Conservation (phyloP, 345 rosid species). For the Syzygium aromaticum region DNA sequence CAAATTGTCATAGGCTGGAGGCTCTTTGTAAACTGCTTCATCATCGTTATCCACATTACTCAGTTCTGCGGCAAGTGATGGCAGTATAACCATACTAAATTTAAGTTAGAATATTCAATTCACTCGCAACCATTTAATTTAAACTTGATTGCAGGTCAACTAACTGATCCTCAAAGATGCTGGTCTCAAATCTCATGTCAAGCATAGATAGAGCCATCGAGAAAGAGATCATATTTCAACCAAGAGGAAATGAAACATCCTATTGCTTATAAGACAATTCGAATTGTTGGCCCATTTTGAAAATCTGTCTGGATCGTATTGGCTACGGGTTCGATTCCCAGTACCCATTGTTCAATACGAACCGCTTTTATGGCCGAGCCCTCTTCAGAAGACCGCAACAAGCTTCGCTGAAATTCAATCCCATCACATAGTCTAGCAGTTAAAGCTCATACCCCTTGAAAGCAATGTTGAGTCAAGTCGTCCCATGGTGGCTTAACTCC, state of each 20-base stretch:
- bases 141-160: background rate
- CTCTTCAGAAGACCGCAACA: background rate
- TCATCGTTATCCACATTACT: slow-evolving; percentile 15
- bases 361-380: background rate
- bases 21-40: slow-evolving; percentile 22
- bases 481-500: background rate
- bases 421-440: background rate
- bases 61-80: slow-evolving; percentile 16
- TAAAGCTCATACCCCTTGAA: background rate
- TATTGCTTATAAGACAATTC: background rate
- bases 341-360: background rate
- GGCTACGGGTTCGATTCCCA: background rate
- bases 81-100: slow-evolving; percentile 1
- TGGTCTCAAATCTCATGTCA: background rate
- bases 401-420: background rate
- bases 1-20: slow-evolving; percentile 31
- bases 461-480: background rate
- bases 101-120: background rate
- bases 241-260: too few relatives aligned
- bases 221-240: background rate
- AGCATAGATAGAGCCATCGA: background rate
- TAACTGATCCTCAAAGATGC: background rate
- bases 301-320: background rate
- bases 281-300: background rate
- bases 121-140: background rate